Percentiles rank a stretch among this genome's conserved stretches.
Evolutionary conservation across 2,329 filamentous ascomycete genomes (phyloP).

Genomic region (Trichoderma asperellum): DNA sequence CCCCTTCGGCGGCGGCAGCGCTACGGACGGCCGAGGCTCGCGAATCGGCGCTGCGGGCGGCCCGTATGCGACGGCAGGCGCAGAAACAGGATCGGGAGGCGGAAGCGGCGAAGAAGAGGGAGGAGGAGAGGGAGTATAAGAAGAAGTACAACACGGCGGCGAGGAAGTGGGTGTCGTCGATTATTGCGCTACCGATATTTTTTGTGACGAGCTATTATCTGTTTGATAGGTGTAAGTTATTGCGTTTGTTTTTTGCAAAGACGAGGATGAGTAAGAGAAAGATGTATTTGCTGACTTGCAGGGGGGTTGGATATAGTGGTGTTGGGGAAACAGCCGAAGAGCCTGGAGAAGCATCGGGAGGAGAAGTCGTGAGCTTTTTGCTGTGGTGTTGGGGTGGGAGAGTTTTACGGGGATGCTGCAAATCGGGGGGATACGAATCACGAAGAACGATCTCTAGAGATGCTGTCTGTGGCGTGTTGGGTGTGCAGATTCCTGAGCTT

Average conservation of each 20-base stretch:
- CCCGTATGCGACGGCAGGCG: slow-evolving; percentile 31
- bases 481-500: background rate
- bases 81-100: slow-evolving; percentile 31
- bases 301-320: slow-evolving; percentile 37
- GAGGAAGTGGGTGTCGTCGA: slow-evolving; percentile 50
- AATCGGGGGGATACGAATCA: background rate
- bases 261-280: too few species aligned
- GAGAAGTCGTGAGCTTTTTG: background rate
- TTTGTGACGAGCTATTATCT: slow-evolving; percentile 60
- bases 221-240: slow-evolving; percentile 53
- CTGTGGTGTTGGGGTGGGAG: background rate
- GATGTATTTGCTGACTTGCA: background rate
- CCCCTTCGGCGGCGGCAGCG: slow-evolving; percentile 10
- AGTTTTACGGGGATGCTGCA: background rate
- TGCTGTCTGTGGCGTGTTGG: background rate
- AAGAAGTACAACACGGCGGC: slow-evolving; percentile 50
- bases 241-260: too few species aligned
- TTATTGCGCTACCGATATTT: slow-evolving; percentile 59
- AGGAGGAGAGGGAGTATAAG: slow-evolving; percentile 44
- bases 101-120: slow-evolving; percentile 32
- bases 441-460: too few species aligned
- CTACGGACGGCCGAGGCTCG: slow-evolving; percentile 34
- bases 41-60: slow-evolving; percentile 34
- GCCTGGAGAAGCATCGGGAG: slow-evolving; percentile 31
- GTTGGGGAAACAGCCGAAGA: slow-evolving; percentile 39